Evolutionary conservation across 2,329 filamentous ascomycete genomes (phyloP).

Genomic region (Cercospora sp.): DNA sequence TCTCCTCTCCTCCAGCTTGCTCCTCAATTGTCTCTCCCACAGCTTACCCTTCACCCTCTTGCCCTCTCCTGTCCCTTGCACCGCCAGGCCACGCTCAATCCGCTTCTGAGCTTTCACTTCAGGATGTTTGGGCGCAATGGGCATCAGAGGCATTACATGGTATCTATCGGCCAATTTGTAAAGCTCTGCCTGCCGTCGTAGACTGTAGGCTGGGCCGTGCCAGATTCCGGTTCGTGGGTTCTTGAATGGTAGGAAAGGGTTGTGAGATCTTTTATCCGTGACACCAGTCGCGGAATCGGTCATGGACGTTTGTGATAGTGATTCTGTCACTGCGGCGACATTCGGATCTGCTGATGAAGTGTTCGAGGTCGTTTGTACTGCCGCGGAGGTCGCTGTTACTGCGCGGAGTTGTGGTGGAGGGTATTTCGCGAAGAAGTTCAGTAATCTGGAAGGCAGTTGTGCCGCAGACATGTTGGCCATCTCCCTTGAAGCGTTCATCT

Average conservation of each 20-base stretch:
- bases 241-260: conserved; percentile 80
- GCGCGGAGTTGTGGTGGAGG: conserved; percentile 59
- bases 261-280: conserved; percentile 46
- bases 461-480: conserved; percentile 62
- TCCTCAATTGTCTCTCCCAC: conserved; percentile 83
- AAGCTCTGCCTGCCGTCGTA: conserved; percentile 85
- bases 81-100: conserved; percentile 75
- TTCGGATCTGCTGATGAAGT: conserved; percentile 47
- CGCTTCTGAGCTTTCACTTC: conserved; percentile 69
- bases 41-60: conserved; percentile 93
- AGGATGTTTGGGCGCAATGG: conserved; percentile 38
- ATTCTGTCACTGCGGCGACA: conserved; percentile 37
- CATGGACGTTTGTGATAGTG: conserved; percentile 31
- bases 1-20: conserved; percentile 81
- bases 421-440: conserved; percentile 86
- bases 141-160: conserved; percentile 40
- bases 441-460: conserved; percentile 73
- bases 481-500: conserved; percentile 26
- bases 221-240: conserved; percentile 78
- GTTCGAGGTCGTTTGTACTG: conserved; percentile 33
- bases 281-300: conserved; percentile 32
- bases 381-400: conserved; percentile 11
- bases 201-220: conserved; percentile 79
- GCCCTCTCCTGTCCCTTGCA: conserved; percentile 85
- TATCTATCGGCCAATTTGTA: conserved; percentile 76